Base-by-base conservation (phyloP, 352 stramenopile species). In the Phytophthora crassamura region DNA sequence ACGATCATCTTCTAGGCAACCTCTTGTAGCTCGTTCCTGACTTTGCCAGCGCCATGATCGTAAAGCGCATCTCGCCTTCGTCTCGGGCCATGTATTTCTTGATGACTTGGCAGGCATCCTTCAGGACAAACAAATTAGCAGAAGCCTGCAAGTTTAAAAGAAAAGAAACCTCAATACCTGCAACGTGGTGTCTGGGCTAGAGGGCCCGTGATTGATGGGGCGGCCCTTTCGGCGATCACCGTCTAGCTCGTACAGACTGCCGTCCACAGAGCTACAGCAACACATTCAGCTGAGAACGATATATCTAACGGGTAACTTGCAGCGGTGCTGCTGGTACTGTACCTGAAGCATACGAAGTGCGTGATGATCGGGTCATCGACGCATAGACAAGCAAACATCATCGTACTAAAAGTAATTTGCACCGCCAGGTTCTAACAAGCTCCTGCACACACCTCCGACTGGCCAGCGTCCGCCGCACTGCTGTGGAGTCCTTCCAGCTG, bases 331-430 rank as follows among this genome's bases (percentile, higher is more conserved):
- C n/a, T 10, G 2, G 2, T 15, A 4, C 36, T 15, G n/a, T 58
- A 92, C 70, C 94, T 97, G 69, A 99, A 97, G 66, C 92, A 98
- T 25, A 98, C 82, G 54, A 99, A 99, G 75, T 99, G 97, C n/a
- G 95, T 99, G 63, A 97, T 87, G 65, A 99, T 89, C 7, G 92
- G 84, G 49, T 99, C 95, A 34, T 98, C 86, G 12, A 98, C 78
- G 48, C 82, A n/a, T n/a, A n/a, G n/a, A n/a, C n/a, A n/a, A n/a
- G n/a, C n/a, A n/a, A n/a, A n/a, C n/a, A n/a, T n/a, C n/a, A n/a
- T n/a, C n/a, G n/a, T n/a, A n/a, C n/a, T n/a, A n/a, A n/a, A n/a
- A n/a, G n/a, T n/a, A n/a, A n/a, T n/a, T n/a, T n/a, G n/a, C n/a
- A n/a, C 78, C 39, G 94, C 85, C 48, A 97, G 68, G 88, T 96